phyloP scores from a whole-genome alignment of 1,139 yeast species.

The Suhomyces kunorum region DNA sequence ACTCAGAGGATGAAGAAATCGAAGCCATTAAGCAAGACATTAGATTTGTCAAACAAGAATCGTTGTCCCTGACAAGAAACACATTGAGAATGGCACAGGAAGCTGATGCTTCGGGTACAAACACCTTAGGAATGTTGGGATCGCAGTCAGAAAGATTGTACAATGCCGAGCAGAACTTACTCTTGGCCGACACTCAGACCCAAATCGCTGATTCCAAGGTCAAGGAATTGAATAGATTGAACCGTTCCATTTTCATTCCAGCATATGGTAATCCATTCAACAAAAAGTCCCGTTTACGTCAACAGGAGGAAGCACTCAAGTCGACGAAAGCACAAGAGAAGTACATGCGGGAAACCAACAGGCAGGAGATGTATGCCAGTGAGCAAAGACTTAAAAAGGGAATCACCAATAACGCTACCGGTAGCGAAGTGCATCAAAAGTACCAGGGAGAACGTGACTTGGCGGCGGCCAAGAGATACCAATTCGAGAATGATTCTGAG shows the following conservation, averaged over 20 bases:
- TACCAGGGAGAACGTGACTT: constrained; percentile 53
- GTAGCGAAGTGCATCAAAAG: constrained; percentile 44
- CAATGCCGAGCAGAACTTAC: constrained; percentile 74
- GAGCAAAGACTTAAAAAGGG: constrained; percentile 50
- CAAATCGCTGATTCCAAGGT: constrained; percentile 83
- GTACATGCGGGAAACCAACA: constrained; percentile 43
- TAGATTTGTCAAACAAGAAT: constrained; percentile 82
- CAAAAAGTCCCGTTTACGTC: constrained; percentile 71
- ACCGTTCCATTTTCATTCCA: constrained; percentile 81
- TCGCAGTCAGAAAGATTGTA: constrained; percentile 86
- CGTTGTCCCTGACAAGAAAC: constrained; percentile 82
- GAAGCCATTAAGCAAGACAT: constrained; percentile 86
- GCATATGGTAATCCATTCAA: constrained; percentile 86
- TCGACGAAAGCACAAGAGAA: constrained; percentile 66
- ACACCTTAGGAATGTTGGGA: constrained; percentile 89
- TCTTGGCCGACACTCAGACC: constrained; percentile 79
- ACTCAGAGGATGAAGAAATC: constrained; percentile 79
- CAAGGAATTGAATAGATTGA: constrained; percentile 73
- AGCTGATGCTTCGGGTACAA: constrained; percentile 88
- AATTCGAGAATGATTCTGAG: constrained; percentile 55
- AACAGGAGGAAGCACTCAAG: constrained; percentile 71
- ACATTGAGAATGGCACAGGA: constrained; percentile 86
- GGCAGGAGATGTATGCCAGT: constrained; percentile 47
- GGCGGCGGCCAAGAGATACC: constrained; percentile 50
- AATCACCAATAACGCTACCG: constrained; percentile 40